Evolutionary conservation across 2,329 filamentous ascomycete genomes (phyloP), one percentile per base, ranked within the genome.

Genomic region (Shiraia sp.): DNA sequence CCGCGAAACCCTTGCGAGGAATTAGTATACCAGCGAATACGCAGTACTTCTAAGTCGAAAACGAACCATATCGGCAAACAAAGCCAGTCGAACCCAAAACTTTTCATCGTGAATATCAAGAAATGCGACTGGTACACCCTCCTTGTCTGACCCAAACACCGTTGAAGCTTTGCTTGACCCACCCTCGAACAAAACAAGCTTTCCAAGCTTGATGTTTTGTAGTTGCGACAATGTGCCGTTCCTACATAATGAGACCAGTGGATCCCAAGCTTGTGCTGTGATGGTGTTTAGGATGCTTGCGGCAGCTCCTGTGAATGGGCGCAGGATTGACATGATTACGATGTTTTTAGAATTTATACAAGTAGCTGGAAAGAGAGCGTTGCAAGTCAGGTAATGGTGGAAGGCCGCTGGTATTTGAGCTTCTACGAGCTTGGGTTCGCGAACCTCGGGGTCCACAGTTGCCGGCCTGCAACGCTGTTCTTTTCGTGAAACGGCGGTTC

Each of bases 31-130:
- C n/a, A n/a, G n/a, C n/a, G n/a, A n/a, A n/a, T n/a, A n/a, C n/a
- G n/a, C n/a, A n/a, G n/a, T n/a, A n/a, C n/a, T n/a, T n/a, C n/a
- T n/a, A n/a, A n/a, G n/a, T n/a, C n/a, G n/a, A n/a, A n/a, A 31
- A 54, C 67, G n/a, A 51, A 75, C 74, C 83, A 89, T 88, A 64
- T 89, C 86, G 26, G 81, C 83, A 59, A 87, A 87, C 19, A 89
- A 68, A 32, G 85, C 75, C 36, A 87, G 67, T 28, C 85, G 78
- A 57, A 87, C 77, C 85, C 85, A 89, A 61, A 88, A 88, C 22
- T 81, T 75, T 49, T 87, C 83, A 55, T 80, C 79, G 59, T 80
- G 78, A 7, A 88, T 77, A 10, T 77, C 73, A 24, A 88, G 68
- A 53, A 83, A 78, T 3, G 81, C 75, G 25, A 72, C 70, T 16